phyloP scores from a whole-genome alignment of 345 rosid genomes.

The Cardamine resedifolia region DNA sequence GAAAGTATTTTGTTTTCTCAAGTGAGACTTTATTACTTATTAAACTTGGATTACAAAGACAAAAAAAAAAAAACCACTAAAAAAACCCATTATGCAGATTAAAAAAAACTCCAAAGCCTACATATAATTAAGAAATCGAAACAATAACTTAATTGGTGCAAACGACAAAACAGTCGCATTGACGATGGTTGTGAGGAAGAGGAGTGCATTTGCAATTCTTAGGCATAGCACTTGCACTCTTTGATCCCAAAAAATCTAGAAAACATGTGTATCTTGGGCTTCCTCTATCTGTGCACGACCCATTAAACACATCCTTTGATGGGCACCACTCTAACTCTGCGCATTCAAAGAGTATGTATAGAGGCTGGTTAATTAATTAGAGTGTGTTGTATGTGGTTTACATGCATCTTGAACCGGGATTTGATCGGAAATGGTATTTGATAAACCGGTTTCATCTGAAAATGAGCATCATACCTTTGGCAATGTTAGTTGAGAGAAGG shows the following conservation, averaged over 20 bases:
- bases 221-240: constrained; percentile 29
- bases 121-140: neutral
- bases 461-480: neutral
- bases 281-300: constrained; percentile 35
- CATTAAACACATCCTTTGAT: constrained; percentile 4
- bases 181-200: neutral
- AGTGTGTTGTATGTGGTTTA: neutral
- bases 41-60: neutral
- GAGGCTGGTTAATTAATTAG: neutral
- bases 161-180: constrained; percentile 21
- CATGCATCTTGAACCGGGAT: neutral
- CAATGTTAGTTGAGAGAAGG: neutral
- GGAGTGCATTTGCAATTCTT: too few relatives aligned
- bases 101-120: neutral
- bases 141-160: neutral
- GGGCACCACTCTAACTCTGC: constrained; percentile 21
- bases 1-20: neutral
- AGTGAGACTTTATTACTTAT: neutral
- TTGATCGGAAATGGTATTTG: neutral
- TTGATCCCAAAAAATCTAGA: too few relatives aligned
- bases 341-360: neutral
- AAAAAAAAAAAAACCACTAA: neutral
- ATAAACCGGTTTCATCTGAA: neutral
- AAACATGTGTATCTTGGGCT: too few relatives aligned
- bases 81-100: neutral